These are phyloP conservation scores for Mycena polygramma DNA, from an alignment of 768 basidiomycete species.

Conservation along the genomic window DNA sequence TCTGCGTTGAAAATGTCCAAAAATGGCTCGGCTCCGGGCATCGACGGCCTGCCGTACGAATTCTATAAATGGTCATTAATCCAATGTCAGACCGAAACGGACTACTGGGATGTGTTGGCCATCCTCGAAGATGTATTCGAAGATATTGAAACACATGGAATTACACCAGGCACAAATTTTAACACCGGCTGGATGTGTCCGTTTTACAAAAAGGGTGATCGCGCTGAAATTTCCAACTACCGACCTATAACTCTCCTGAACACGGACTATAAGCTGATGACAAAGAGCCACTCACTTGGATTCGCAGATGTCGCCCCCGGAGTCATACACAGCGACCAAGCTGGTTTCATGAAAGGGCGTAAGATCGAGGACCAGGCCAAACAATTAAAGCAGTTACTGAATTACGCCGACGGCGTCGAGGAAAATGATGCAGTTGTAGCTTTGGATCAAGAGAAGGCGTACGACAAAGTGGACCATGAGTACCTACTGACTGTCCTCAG, in stretches of 20 bases:
- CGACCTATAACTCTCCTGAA: neutral
- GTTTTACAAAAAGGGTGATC: no score
- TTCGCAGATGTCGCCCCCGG: neutral
- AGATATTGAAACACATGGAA: neutral
- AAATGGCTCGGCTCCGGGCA: neutral
- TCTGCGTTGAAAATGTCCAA: neutral
- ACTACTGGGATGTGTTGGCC: neutral
- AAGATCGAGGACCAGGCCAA: neutral
- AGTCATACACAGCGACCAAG: neutral
- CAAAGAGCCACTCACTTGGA: neutral
- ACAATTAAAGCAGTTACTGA: neutral
- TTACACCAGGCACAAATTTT: no score
- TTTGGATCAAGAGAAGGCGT: neutral
- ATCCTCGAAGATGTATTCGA: neutral
- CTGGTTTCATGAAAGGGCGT: neutral
- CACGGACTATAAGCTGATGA: neutral
- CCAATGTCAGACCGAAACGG: neutral
- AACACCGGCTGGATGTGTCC: no score
- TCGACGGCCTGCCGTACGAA: neutral
- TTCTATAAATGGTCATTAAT: neutral
- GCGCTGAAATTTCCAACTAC: neutral
- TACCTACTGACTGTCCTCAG: neutral
- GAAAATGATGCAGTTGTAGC: neutral
- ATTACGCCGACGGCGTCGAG: neutral
- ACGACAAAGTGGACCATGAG: no score